phyloP scores from a whole-genome alignment of 306 rosid species.

The Trifolium pratense region DNA sequence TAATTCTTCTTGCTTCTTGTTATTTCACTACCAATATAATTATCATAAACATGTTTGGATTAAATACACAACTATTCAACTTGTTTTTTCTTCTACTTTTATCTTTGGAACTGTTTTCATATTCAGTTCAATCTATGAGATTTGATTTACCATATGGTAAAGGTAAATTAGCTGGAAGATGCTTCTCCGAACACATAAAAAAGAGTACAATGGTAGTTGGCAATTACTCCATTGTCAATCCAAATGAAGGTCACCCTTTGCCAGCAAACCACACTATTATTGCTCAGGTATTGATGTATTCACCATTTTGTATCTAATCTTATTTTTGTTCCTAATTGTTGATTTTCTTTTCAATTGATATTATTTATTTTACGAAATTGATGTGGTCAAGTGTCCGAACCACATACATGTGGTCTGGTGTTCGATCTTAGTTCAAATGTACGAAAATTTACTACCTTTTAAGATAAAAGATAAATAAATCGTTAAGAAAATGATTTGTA shows the following conservation, averaged over 20 bases:
- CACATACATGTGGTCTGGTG: too few species aligned
- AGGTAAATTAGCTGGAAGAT: constrained; percentile 45
- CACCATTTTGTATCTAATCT: too few species aligned
- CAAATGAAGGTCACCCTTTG: constrained; percentile 51
- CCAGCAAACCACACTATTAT: constrained; percentile 55
- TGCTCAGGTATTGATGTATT: constrained; percentile 49
- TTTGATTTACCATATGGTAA: constrained; percentile 65
- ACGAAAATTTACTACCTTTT: too few species aligned
- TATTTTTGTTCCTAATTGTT: neutral
- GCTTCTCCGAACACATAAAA: constrained; percentile 67
- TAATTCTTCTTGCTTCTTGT: neutral
- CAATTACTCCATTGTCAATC: constrained; percentile 58
- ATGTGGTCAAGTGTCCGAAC: too few species aligned
- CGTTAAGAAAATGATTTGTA: too few species aligned
- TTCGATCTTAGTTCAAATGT: too few species aligned
- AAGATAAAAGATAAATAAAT: too few species aligned
- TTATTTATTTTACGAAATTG: too few species aligned
- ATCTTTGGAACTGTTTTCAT: constrained; percentile 43
- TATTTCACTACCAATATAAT: neutral
- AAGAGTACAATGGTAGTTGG: constrained; percentile 66
- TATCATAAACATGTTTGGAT: constrained; percentile 27
- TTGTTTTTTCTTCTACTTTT: constrained; percentile 27
- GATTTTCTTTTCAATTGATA: too few species aligned
- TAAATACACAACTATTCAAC: neutral
- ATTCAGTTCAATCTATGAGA: constrained; percentile 55